A percentile compares a stretch with the other conserved stretches of the same genome.
Evolutionary conservation across 1,284 basidiomycete genomes (phyloP).

Genomic region (Rhodotorula sp.): DNA sequence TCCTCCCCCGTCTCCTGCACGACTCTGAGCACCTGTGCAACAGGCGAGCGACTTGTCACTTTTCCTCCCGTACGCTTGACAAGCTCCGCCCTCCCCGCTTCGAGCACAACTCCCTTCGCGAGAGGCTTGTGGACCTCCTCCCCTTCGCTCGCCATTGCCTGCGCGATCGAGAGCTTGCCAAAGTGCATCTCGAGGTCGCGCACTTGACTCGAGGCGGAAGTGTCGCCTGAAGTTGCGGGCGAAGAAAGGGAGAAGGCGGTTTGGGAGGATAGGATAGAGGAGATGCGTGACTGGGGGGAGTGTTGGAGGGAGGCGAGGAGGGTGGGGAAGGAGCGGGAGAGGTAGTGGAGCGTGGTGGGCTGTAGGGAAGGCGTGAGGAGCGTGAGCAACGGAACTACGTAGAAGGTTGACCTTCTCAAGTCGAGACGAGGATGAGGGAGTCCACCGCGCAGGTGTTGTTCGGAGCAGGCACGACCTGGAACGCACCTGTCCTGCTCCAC

Average conservation of each 20-base stretch:
- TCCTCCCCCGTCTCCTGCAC: neutral
- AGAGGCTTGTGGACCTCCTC: no score
- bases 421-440: neutral
- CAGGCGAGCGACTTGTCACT: neutral
- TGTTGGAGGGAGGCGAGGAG: slow-evolving; percentile 4
- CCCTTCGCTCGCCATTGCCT: no score
- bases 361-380: neutral
- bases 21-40: neutral
- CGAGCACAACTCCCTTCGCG: neutral
- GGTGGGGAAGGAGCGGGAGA: slow-evolving; percentile 2
- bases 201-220: neutral
- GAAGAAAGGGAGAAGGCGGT: slow-evolving; percentile 4
- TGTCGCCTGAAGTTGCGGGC: neutral
- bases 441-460: neutral
- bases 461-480: neutral
- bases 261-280: slow-evolving; percentile 5
- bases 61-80: neutral
- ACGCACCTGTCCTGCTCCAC: slow-evolving; percentile 66
- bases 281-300: slow-evolving; percentile 1
- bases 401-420: neutral
- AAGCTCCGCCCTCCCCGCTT: neutral
- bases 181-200: slow-evolving; percentile 12
- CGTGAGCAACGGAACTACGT: neutral
- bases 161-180: neutral
- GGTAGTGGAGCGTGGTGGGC: slow-evolving; percentile 21